These are phyloP conservation scores for Galerina sulciceps DNA, from an alignment of 768 basidiomycete genomes.

Conservation along the genomic window DNA sequence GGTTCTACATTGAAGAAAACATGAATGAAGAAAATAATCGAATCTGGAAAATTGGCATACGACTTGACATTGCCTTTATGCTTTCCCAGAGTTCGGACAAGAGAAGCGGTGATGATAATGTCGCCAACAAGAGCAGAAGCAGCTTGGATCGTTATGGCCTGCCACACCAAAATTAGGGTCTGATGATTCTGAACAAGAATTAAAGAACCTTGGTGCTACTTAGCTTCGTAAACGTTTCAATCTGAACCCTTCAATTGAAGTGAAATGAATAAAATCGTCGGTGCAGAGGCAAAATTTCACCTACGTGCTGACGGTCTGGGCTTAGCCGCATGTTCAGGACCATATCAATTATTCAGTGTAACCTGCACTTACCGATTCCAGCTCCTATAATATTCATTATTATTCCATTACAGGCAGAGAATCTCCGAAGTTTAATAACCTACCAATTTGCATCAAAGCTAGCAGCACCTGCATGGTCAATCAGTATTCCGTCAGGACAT, in stretches of 20 bases:
- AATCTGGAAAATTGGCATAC: background rate
- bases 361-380: constrained; percentile 3
- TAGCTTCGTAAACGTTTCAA: background rate
- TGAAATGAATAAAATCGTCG: too few relatives aligned
- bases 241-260: background rate
- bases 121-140: background rate
- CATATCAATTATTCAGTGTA: background rate
- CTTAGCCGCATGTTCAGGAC: background rate
- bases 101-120: background rate
- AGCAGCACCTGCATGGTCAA: constrained; percentile 13
- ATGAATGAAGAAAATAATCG: background rate
- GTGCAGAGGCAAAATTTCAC: background rate
- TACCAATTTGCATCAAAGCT: constrained; percentile 18
- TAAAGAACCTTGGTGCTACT: background rate
- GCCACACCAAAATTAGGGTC: background rate
- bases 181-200: background rate
- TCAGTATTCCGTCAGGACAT: too few relatives aligned
- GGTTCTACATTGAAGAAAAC: too few relatives aligned
- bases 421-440: background rate
- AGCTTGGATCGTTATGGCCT: background rate
- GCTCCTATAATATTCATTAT: background rate
- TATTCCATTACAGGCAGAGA: background rate
- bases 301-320: background rate
- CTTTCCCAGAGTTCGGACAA: background rate
- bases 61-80: background rate